Evolutionary conservation across 2,329 filamentous ascomycete species (phyloP).

Genomic region (Cercospora beticola): DNA sequence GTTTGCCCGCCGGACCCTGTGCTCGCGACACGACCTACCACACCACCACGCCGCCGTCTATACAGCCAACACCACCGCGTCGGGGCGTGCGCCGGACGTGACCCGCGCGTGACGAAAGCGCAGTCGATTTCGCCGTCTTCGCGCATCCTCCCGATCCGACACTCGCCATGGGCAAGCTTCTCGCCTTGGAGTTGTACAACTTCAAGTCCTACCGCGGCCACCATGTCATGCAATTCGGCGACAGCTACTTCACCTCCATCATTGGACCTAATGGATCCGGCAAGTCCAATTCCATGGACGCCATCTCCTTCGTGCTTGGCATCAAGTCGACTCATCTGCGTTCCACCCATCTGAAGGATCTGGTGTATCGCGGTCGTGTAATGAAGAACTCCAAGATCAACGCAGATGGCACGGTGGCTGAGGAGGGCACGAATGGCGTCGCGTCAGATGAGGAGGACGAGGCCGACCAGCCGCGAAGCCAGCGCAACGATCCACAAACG

Average conservation of each 20-base stretch:
- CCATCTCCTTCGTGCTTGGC: conserved; percentile 96
- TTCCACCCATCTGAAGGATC: conserved; percentile 87
- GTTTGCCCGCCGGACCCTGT: not conserved
- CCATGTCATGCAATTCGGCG: conserved; percentile 88
- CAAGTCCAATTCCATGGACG: conserved; percentile 99
- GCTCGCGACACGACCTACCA: not conserved
- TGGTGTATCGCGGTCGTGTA: conserved; percentile 93
- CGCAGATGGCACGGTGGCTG: conserved; percentile 75
- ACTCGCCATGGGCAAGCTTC: conserved; percentile 84
- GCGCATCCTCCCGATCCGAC: conserved; percentile 22
- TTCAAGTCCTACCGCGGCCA: conserved; percentile 99
- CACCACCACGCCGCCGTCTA: not conserved
- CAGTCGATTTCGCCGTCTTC: not conserved
- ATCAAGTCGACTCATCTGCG: conserved; percentile 98
- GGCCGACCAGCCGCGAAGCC: conserved; percentile 59
- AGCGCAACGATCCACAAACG: conserved; percentile 76
- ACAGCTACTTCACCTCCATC: conserved; percentile 98
- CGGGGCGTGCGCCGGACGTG: not conserved
- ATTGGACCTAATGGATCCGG: conserved; percentile 99
- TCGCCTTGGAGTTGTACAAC: conserved; percentile 92
- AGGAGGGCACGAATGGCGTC: conserved; percentile 51
- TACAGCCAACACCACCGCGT: not conserved
- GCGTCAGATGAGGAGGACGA: conserved; percentile 47
- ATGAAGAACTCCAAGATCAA: conserved; percentile 91
- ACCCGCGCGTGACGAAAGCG: not conserved